These are phyloP conservation scores for Aspergillus versicolor DNA, from an alignment of 2,329 filamentous ascomycete genomes.

Conservation along the genomic window DNA sequence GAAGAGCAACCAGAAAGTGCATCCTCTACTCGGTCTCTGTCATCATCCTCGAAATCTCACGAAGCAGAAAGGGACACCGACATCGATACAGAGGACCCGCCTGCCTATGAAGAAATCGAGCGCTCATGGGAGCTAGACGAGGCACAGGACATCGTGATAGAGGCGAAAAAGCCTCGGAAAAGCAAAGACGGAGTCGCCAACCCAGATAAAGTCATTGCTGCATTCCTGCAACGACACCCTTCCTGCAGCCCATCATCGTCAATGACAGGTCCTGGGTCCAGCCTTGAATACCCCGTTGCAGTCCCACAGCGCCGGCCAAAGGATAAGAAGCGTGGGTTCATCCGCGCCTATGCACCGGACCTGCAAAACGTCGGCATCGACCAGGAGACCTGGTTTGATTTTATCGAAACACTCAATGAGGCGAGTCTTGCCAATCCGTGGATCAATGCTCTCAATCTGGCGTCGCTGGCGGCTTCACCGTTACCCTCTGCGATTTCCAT, in stretches of 20 bases:
- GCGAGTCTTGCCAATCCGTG: slow-evolving; percentile 40
- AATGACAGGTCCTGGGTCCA: neutral
- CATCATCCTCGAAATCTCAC: neutral
- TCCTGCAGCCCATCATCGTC: slow-evolving; percentile 6
- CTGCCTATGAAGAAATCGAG: slow-evolving; percentile 11
- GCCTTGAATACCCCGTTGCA: slow-evolving; percentile 37
- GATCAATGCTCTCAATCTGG: slow-evolving; percentile 45
- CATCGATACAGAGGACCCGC: neutral
- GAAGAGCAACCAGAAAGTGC: neutral
- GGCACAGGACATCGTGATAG: slow-evolving; percentile 16
- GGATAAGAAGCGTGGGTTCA: slow-evolving; percentile 37
- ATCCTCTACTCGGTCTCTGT: neutral
- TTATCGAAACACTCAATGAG: slow-evolving; percentile 37
- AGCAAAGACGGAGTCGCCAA: neutral
- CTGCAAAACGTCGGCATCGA: slow-evolving; percentile 35
- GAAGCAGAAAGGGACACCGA: neutral
- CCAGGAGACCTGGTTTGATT: slow-evolving; percentile 38
- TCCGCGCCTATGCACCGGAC: slow-evolving; percentile 41
- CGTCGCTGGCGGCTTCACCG: slow-evolving; percentile 39
- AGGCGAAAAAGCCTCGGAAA: neutral
- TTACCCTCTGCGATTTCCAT: slow-evolving; percentile 43
- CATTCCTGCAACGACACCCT: slow-evolving; percentile 14
- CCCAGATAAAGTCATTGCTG: slow-evolving; percentile 12
- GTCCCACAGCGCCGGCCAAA: slow-evolving; percentile 41
- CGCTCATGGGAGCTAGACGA: slow-evolving; percentile 27